Percentiles rank a stretch among this genome's conserved stretches.
These are phyloP conservation scores for Vararia minispora DNA, from an alignment of 768 basidiomycete genomes.

Conservation along the genomic window DNA sequence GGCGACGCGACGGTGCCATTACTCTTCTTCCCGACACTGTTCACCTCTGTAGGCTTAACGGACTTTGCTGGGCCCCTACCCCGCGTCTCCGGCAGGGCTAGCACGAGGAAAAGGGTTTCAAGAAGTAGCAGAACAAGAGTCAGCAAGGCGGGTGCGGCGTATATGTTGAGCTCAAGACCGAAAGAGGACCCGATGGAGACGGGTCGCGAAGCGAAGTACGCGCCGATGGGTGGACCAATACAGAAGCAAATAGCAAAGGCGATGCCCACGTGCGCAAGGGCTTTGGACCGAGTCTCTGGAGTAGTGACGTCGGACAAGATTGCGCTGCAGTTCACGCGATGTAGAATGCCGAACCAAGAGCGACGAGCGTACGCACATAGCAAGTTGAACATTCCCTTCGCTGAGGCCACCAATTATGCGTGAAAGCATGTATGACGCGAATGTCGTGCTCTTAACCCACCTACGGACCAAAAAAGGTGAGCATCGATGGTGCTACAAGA, in stretches of 20 bases:
- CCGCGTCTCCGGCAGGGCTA: slow-evolving; percentile 80
- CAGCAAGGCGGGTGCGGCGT: slow-evolving; percentile 80
- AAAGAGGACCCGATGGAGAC: slow-evolving; percentile 44
- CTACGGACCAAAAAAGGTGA: slow-evolving; percentile 26
- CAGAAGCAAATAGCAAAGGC: slow-evolving; percentile 95
- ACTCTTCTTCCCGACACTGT: slow-evolving; percentile 12
- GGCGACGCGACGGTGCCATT: slow-evolving; percentile 1
- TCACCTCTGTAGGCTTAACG: slow-evolving; percentile 1
- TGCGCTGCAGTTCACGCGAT: slow-evolving; percentile 44
- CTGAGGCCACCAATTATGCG: slow-evolving; percentile 87
- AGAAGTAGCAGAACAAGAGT: slow-evolving; percentile 65
- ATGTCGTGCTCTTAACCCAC: slow-evolving; percentile 85
- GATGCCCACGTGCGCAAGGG: slow-evolving; percentile 87
- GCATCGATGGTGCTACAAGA: neutral
- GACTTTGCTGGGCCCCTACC: slow-evolving; percentile 28
- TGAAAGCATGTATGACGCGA: slow-evolving; percentile 83
- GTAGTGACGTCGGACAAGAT: slow-evolving; percentile 89
- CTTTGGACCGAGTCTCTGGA: slow-evolving; percentile 67
- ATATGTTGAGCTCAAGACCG: slow-evolving; percentile 71
- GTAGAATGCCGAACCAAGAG: neutral
- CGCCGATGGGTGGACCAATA: slow-evolving; percentile 88
- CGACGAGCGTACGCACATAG: slow-evolving; percentile 50
- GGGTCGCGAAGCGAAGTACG: slow-evolving; percentile 88
- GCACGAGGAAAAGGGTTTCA: slow-evolving; percentile 71
- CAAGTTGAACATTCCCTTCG: slow-evolving; percentile 96